Conservation (phyloP, 257 asterid species). For the Nicotiana tomentosiformis region DNA sequence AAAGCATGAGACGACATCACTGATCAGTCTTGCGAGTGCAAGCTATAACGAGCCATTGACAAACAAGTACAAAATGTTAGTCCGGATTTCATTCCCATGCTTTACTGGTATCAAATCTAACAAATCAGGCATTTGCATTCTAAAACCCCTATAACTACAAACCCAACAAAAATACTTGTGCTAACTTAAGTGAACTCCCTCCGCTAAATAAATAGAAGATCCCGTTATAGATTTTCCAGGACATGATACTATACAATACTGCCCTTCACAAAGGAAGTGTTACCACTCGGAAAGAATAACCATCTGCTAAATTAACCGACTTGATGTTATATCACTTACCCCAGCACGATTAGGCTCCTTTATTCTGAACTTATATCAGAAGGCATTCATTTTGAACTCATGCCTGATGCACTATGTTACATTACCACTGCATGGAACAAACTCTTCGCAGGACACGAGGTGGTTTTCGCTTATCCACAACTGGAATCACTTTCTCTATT, state of each 20-base stretch:
- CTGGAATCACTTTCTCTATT: constrained; percentile 75
- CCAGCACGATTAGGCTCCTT: not conserved
- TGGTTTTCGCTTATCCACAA: constrained; percentile 63
- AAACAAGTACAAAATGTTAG: not conserved
- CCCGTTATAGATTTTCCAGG: not conserved
- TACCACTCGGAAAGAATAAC: not conserved
- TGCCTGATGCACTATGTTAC: not conserved
- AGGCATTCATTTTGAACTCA: constrained; percentile 17
- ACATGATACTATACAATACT: not conserved
- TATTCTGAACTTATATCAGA: not conserved
- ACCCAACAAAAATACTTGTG: not conserved
- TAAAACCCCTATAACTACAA: not conserved
- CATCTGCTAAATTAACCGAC: not conserved
- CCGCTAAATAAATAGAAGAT: constrained; percentile 1
- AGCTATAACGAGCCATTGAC: not conserved
- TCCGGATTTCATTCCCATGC: not conserved
- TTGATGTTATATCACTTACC: not conserved
- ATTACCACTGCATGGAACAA: constrained; percentile 50
- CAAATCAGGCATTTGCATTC: not conserved
- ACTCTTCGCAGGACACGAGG: constrained; percentile 40
- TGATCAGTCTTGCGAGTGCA: not conserved
- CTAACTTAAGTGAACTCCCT: not conserved
- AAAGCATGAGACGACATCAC: not conserved
- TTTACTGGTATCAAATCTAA: not conserved
- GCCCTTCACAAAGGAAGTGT: constrained; percentile 16